Base-by-base conservation (phyloP, 2,329 filamentous ascomycete species). In the Penicillium italicum region DNA sequence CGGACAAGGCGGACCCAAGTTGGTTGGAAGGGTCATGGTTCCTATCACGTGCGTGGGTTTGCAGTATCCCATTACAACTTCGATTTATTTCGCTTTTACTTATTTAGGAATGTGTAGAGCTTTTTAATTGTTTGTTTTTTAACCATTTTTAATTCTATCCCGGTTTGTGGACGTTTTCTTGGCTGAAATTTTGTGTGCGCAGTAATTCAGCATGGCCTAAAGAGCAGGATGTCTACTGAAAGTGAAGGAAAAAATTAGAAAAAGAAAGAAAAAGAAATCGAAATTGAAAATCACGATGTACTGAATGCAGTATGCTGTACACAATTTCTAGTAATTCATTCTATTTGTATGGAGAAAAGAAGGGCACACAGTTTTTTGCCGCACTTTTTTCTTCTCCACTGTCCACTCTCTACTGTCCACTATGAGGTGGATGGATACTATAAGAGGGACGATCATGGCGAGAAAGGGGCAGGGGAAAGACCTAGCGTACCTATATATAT, bases 41-140 rank as follows among this genome's bases (percentile, higher is more conserved):
- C 50, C 56, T 61, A 63, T 72, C 70, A 72, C 70, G 70, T 68
- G 67, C 68, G 66, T 70, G 64, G 63, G 65, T 62, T 66, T 64
- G 61, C 61, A 63, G 62, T 57, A 64, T 38, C 33, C 45, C 56
- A 38, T 26, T 51, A 31, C 47, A 5, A 37, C n/a, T 40, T 22
- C 4, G 6, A 20, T 45, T 36, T 28, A 45, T 14, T 51, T 36
- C 12, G 6, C 12, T 45, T 20, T 51, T 34, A 12, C 6, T 7
- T 31, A 26, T 26, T 26, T 41, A 46, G 9, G 9, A 18, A 30
- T 31, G 18, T 36, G 8, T 18, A 33, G 26, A 12, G 18, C n/a
- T 40, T 22, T 20, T 5, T 10, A 4, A 18, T 33, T 37, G 7
- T 40, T 14, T 44, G 20, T 37, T 41, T 10, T 20, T n/a, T n/a